Evolutionary conservation across 768 basidiomycete species (phyloP), one percentile per base, ranked within the genome.

Genomic region (Kondoa subrosea): DNA sequence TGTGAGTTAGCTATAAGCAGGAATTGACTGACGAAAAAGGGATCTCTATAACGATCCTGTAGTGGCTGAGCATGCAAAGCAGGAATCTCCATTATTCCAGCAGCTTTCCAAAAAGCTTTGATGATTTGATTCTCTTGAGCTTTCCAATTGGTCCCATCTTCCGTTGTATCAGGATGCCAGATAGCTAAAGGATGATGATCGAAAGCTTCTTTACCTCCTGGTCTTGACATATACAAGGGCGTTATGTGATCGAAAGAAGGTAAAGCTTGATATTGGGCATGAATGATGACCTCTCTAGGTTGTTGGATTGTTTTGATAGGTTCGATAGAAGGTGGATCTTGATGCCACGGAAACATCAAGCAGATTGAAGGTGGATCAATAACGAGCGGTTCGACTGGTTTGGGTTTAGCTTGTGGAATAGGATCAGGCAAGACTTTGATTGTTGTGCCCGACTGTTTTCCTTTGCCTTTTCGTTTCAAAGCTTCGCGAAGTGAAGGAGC

Each of bases 111-210:
- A 32, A 63, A 63, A 32, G 15, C 14, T 33, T 33, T 27, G 8
- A 63, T 27, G 17, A 15, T 32, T 12, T 63, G 29, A 8, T 33
- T 27, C 30, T 63, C 61, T 32, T 30, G 4, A 27, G n/a, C 34
- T 32, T 63, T 33, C 61, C 61, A 63, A 63, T 4, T 32, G 3
- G 8, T 50, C 40, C 40, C 40, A 50, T 50, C 40, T 8, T 8
- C 40, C 8, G 40, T 21, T 50, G 61, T 14, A 15, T 63, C 61
- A 27, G 15, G 16, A 17, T 15, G 26, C 29, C 33, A 63, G 16
- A 31, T 63, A 16, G 33, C 16, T 17, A 63, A 32, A 32, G 61
- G 61, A 17, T 63, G 61, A 33, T 63, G 30, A 32, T 63, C 61
- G 61, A 63, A 63, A 27, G 14, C 29, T 12, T 27, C 61, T 8